These are phyloP conservation scores for Talaromyces funiculosus DNA, from an alignment of 2,329 filamentous ascomycete genomes.

Conservation along the genomic window DNA sequence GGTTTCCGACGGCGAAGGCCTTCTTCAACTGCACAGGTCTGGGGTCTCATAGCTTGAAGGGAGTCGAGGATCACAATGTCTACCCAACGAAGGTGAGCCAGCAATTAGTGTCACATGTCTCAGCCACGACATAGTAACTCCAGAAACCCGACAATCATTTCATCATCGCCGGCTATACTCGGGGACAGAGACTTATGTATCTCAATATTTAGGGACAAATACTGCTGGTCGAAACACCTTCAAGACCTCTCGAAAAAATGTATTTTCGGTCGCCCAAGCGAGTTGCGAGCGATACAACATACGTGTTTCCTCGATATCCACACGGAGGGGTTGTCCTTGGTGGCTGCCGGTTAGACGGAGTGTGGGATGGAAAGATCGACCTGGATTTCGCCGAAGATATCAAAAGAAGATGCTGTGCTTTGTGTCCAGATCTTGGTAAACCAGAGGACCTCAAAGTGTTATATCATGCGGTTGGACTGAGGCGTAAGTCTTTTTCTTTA, in stretches of 20 bases:
- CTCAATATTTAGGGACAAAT: conserved; percentile 1
- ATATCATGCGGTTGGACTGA: conserved; percentile 1
- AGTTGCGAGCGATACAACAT: neutral
- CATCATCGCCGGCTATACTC: neutral
- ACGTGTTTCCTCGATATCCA: conserved; percentile 1
- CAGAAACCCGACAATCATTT: neutral
- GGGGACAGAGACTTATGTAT: neutral
- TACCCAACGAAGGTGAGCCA: conserved; percentile 2
- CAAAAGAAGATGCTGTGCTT: conserved; percentile 28
- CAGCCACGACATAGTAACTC: neutral
- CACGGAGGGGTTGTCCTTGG: conserved; percentile 1
- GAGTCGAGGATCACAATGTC: neutral
- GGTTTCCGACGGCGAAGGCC: neutral
- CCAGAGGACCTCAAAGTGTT: conserved; percentile 3
- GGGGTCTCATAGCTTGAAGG: neutral
- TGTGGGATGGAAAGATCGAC: conserved; percentile 33
- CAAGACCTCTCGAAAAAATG: neutral
- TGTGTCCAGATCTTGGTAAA: conserved; percentile 29
- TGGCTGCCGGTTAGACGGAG: neutral
- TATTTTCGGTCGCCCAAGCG: neutral
- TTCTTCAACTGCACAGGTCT: conserved; percentile 1
- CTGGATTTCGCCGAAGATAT: conserved; percentile 22
- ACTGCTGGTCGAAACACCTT: neutral
- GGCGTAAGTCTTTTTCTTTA: too few relatives aligned
- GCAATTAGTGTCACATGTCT: neutral